Percentiles rank a stretch among this genome's conserved stretches.
phyloP scores from a whole-genome alignment of 1,284 basidiomycete species.

The Malassezia brasiliensis region DNA sequence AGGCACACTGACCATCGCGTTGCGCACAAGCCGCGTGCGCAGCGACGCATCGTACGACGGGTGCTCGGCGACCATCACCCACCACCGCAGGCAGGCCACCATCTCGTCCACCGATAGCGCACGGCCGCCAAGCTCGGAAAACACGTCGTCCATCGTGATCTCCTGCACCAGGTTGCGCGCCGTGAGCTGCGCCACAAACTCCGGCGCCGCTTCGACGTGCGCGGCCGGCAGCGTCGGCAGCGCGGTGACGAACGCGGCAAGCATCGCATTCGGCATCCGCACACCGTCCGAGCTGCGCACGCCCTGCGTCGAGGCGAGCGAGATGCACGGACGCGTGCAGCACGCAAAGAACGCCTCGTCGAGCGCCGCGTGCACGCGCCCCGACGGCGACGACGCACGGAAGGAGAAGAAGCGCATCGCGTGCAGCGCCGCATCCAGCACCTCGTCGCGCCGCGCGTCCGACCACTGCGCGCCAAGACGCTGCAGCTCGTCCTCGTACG shows the following conservation, averaged over 20 bases:
- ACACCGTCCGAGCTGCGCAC: conserved; percentile 63
- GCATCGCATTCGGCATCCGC: conserved; percentile 65
- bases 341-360: conserved; percentile 75
- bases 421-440: conserved; percentile 60
- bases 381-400: conserved; percentile 68
- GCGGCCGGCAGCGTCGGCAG: conserved; percentile 66
- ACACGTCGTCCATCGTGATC: conserved; percentile 76
- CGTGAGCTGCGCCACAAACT: conserved; percentile 62
- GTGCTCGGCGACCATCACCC: conserved; percentile 59
- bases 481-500: conserved; percentile 75
- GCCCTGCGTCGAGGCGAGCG: conserved; percentile 71
- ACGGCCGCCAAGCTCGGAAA: conserved; percentile 64
- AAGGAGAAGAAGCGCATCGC: conserved; percentile 56
- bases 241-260: conserved; percentile 68
- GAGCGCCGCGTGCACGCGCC: conserved; percentile 67
- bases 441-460: conserved; percentile 49
- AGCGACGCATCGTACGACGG: conserved; percentile 41
- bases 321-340: conserved; percentile 53
- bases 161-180: conserved; percentile 64
- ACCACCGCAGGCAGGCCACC: conserved; percentile 78
- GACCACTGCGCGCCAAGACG: conserved; percentile 50
- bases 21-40: conserved; percentile 36
- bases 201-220: conserved; percentile 58
- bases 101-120: conserved; percentile 69
- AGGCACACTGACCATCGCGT: conserved; percentile 28